Base-by-base conservation (phyloP, 2,329 filamentous ascomycete genomes). In the Exophiala dermatitidis region DNA sequence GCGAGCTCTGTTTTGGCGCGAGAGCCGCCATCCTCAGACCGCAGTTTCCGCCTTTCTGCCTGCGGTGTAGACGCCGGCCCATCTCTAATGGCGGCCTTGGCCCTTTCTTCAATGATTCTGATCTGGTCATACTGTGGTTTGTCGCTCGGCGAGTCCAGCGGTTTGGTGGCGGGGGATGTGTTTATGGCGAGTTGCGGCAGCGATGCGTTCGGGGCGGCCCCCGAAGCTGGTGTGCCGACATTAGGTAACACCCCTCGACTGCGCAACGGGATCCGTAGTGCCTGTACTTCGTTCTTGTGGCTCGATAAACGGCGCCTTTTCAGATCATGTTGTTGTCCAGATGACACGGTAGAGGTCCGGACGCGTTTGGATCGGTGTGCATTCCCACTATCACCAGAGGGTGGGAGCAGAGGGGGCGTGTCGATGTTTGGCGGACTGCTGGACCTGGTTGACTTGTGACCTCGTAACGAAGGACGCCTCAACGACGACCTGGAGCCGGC, bases 1-100 rank as follows among this genome's bases (percentile, higher is more conserved):
- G 90, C 85, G 57, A 97, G 77, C 66, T 96, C 90, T 71, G 90
- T 96, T 77, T 94, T 95, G 72, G 90, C 85, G 62, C 88, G 80
- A 48, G 85, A 85, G 7, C 85, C 86, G 64, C 79, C 80, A 67
- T 95, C 89, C 65, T 94, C 87, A 48, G 89, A 95, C 58, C 91
- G 82, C 67, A 96, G 74, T 67, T 89, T 91, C 65, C 90, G 74
- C 68, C 81, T 85, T 62, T 87, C 84, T 56, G 82, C 60, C 38
- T 57, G 45, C 29, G 52, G 19, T 32, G 53, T 34, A 32, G 57
- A 44, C 32, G 44, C 41, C 12, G 44, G 29, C 29, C 47, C 37
- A 28, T 38, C 54, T 36, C 52, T 52, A 5, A 63, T 60, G 30
- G 56, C 52, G 34, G 54, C 58, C 41, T 54, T 60, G 34, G 61